phyloP scores from a whole-genome alignment of 1,139 yeast species.

The Saccharomyces hybrid region DNA sequence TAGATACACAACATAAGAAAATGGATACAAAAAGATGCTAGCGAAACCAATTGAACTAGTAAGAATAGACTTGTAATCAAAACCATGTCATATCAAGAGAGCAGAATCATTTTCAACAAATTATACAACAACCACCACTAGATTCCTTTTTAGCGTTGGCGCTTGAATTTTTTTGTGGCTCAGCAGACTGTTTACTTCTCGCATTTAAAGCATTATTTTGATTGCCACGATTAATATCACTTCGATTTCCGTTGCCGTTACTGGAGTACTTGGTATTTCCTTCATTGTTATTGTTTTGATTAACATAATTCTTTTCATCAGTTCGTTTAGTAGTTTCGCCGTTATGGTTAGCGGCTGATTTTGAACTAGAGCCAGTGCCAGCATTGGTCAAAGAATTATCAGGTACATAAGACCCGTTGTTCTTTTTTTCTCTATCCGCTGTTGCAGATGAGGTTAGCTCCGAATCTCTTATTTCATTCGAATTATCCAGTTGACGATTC shows the following conservation, averaged over 20 bases:
- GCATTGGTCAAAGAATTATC: neutral
- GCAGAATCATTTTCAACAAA: conserved; percentile 8
- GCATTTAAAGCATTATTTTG: neutral
- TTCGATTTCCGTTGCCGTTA: neutral
- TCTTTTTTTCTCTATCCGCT: neutral
- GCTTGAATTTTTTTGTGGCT: conserved; percentile 10
- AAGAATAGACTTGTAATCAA: neutral
- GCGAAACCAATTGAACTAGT: neutral
- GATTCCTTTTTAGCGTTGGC: conserved; percentile 9
- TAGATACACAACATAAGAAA: neutral
- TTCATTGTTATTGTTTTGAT: neutral
- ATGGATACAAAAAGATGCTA: neutral
- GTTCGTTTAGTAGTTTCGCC: neutral
- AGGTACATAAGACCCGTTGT: neutral
- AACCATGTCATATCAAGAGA: neutral
- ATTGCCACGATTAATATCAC: neutral
- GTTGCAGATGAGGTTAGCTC: neutral
- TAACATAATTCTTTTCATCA: neutral
- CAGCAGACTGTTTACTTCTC: conserved; percentile 3
- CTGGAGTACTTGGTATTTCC: neutral
- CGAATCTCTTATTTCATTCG: neutral
- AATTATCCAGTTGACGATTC: neutral
- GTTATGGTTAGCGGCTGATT: neutral
- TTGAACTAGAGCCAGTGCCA: neutral
- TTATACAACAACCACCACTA: conserved; percentile 20